These are phyloP conservation scores for Lactarius sanguifluus DNA, from an alignment of 768 basidiomycete genomes.

Conservation along the genomic window DNA sequence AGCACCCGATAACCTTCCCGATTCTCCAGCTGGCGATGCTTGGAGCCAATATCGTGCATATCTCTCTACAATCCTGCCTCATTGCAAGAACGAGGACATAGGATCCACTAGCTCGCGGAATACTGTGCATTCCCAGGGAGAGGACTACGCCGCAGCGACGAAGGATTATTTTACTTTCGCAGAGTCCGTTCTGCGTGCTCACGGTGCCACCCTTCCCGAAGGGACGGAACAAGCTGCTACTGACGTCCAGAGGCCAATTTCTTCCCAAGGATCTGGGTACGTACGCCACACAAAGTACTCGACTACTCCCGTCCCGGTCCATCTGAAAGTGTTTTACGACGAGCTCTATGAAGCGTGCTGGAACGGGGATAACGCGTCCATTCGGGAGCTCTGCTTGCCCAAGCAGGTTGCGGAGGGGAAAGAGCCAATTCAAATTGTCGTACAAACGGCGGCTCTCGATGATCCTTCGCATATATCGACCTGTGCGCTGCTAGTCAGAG, in stretches of 20 bases:
- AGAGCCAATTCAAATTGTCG: constrained; percentile 46
- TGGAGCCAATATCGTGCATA: constrained; percentile 16
- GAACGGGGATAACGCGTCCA: constrained; percentile 49
- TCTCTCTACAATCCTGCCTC: constrained; percentile 1
- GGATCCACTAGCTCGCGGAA: neutral
- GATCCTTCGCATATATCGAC: constrained; percentile 19
- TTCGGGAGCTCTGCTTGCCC: constrained; percentile 56
- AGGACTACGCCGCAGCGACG: neutral
- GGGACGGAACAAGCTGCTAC: neutral
- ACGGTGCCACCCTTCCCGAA: constrained; percentile 1
- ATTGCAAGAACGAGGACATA: neutral
- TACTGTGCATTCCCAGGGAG: neutral
- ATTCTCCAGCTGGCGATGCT: constrained; percentile 3
- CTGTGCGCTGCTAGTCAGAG: neutral
- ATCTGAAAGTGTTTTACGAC: constrained; percentile 45
- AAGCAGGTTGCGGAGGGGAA: constrained; percentile 33
- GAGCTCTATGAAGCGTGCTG: constrained; percentile 59
- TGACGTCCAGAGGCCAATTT: no score
- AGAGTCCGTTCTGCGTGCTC: constrained; percentile 7
- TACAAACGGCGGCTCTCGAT: constrained; percentile 33
- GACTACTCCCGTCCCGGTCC: constrained; percentile 34
- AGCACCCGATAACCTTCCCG: neutral
- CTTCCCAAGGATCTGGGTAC: constrained; percentile 31
- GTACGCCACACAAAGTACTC: constrained; percentile 31
- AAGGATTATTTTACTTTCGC: constrained; percentile 4